Percentiles rank a stretch among this genome's conserved stretches.
Evolutionary conservation across 306 rosid genomes (phyloP).

Genomic region (Macrotyloma uniflorum): DNA sequence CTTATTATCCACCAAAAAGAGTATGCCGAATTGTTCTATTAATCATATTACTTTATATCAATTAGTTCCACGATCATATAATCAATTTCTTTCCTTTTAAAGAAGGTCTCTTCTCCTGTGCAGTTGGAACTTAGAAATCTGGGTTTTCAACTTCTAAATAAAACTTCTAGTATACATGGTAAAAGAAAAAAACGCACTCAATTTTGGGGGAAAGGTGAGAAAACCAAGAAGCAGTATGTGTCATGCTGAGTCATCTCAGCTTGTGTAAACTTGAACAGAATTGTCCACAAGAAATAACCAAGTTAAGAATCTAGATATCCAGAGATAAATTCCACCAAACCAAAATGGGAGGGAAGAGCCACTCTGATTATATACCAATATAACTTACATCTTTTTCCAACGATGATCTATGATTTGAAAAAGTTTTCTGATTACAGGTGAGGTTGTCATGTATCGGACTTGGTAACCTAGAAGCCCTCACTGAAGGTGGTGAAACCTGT

Average conservation of each 20-base stretch:
- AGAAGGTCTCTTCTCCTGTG: background rate
- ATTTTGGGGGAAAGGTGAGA: background rate
- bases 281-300: background rate
- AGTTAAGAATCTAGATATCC: background rate
- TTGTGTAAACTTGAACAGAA: background rate
- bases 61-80: background rate
- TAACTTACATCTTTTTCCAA: slow-evolving; percentile 12
- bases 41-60: background rate
- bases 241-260: background rate
- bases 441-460: background rate
- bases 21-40: background rate
- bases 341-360: background rate
- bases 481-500: slow-evolving; percentile 17
- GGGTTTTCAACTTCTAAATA: background rate
- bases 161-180: background rate
- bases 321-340: background rate
- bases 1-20: background rate
- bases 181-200: background rate
- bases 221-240: background rate
- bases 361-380: slow-evolving; percentile 20
- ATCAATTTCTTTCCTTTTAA: background rate
- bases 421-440: background rate
- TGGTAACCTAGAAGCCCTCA: background rate
- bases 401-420: slow-evolving; percentile 11
- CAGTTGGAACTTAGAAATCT: background rate